phyloP scores from a whole-genome alignment of 1,284 basidiomycete species.

The Rhodotorula sp. region DNA sequence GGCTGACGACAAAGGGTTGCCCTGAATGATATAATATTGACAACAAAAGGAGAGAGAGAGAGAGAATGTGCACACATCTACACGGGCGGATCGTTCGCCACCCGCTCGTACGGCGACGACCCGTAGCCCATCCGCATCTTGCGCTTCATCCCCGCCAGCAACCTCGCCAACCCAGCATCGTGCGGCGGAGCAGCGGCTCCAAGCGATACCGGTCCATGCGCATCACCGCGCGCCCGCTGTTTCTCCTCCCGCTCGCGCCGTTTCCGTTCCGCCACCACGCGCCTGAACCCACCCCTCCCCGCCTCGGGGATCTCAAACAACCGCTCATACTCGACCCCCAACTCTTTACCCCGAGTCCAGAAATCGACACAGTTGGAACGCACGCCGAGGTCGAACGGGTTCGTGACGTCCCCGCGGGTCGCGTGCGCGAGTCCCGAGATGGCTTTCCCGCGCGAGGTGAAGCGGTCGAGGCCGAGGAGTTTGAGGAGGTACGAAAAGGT shows the following conservation, averaged over 20 bases:
- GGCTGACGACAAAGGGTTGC: too few species aligned
- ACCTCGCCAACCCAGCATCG: too few species aligned
- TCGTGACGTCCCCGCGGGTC: constrained; percentile 61
- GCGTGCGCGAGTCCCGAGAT: not conserved
- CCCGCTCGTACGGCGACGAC: too few species aligned
- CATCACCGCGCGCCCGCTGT: not conserved
- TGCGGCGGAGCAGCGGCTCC: too few species aligned
- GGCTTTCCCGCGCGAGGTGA: constrained; percentile 57
- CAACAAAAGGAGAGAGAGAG: too few species aligned
- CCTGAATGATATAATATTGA: too few species aligned
- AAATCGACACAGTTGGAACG: constrained; percentile 91
- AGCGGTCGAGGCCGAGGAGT: constrained; percentile 86
- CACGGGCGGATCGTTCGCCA: too few species aligned
- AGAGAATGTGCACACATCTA: too few species aligned
- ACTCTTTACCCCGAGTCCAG: constrained; percentile 79
- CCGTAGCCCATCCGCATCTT: too few species aligned
- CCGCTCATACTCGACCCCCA: constrained; percentile 84
- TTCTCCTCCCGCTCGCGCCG: constrained; percentile 19
- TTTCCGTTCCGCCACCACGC: constrained; percentile 17
- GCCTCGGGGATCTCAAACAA: constrained; percentile 78
- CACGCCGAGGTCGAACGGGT: constrained; percentile 89
- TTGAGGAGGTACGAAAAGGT: constrained; percentile 71
- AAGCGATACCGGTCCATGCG: too few species aligned
- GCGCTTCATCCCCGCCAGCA: too few species aligned
- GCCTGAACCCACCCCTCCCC: constrained; percentile 14